Evolutionary conservation across 257 asterid genomes (phyloP).

Genomic region (Solanum infundibuliforme): DNA sequence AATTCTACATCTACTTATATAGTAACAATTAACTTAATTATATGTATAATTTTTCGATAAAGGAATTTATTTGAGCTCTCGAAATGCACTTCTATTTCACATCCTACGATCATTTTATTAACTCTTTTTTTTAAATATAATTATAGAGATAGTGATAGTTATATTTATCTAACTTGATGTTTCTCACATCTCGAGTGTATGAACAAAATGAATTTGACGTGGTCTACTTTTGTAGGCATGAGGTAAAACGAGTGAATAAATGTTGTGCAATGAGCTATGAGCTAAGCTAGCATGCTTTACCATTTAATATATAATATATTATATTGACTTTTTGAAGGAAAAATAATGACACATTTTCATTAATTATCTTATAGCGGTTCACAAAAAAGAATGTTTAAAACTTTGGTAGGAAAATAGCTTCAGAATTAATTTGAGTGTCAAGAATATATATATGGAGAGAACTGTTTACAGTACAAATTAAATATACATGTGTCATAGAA

Average conservation of each 20-base stretch:
- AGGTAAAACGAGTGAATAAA: background rate
- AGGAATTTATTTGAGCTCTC: background rate
- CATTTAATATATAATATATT: background rate
- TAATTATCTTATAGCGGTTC: background rate
- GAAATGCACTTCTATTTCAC: background rate
- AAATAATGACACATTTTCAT: background rate
- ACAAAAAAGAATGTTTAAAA: background rate
- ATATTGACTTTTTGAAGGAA: background rate
- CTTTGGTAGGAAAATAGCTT: background rate
- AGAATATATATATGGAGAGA: background rate
- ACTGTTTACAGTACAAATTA: background rate
- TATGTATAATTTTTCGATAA: background rate
- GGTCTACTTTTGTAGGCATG: background rate
- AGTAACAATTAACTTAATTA: background rate
- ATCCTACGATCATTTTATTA: background rate
- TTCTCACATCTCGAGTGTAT: background rate
- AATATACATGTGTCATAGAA: background rate
- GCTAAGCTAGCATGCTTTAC: background rate
- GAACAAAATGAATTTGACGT: background rate
- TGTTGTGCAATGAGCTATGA: background rate
- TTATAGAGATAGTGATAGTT: background rate
- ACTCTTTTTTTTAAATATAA: background rate
- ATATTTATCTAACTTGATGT: background rate
- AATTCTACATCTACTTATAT: background rate
- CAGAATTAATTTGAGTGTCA: background rate